Evolutionary conservation across 495 filamentous ascomycete genomes (phyloP), one percentile per base, ranked within the genome.

Genomic region (Talaromyces nanjingensis): DNA sequence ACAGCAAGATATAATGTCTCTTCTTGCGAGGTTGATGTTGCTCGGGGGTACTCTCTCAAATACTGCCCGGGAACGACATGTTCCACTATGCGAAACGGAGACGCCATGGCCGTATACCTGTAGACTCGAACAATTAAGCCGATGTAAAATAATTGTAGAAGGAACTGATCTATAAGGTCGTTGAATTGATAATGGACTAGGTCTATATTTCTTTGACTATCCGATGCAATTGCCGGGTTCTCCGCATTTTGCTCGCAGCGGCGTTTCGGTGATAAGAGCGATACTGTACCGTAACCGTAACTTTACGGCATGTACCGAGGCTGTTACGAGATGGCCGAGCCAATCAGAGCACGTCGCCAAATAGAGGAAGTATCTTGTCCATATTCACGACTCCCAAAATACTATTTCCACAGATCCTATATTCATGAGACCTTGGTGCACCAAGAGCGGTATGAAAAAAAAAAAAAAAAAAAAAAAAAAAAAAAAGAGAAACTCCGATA

Each of bases 1-100:
- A 96, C 80, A 33, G 83, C 83, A 4, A 96, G 75, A 59, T 86
- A 71, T 22, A 94, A 77, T 1, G 82, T 73, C 27, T 84, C 79
- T 66, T 91, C 85, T 64, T 89, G 84, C 34, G 78, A 79, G 65
- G 80, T 72, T 11, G 86, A 81, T 7, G 86, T 90, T 9, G 84
- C 87, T 12, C 67, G 77, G 8, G 86, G 79, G 69, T 89, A 92
- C 67, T 92, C 89, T 65, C 91, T 80, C 68, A 91, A 82, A 73
- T 93, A 89, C 69, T 90, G 83, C 63, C 81, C 77, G 22, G 84
- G 79, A 67, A 91, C 72, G 27, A 77, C 74, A 75, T 92, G 89
- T 69, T 89, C 83, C 64, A 81, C 75, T 53, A 87, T 72, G 62
- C 75, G 74, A 68, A 88, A 87, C 52, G 74, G 74, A n/a, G 27